Base-by-base conservation (phyloP, 2,329 filamentous ascomycete species). In the Erysiphe pulchra region DNA sequence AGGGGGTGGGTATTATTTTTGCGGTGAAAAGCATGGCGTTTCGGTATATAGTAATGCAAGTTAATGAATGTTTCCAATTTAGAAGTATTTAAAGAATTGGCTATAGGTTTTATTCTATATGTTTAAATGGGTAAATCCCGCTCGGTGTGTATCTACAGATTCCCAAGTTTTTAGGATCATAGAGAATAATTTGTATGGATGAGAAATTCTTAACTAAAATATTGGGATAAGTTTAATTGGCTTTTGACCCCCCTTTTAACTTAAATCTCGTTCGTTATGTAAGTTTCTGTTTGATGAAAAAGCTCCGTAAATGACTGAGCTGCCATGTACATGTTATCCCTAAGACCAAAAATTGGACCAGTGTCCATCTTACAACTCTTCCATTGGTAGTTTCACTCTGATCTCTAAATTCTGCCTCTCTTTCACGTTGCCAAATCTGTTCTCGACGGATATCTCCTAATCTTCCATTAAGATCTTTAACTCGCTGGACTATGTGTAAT, bases 261-360 rank as follows among this genome's bases (percentile, higher is more conserved):
- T 8, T 8, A 28, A 28, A 28, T 28, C 24, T 8, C 24, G 7
- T 8, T 5, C 24, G 18, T 63, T 74, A 98, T 49, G 90, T 95
- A 61, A 98, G 76, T 72, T 98, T 98, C 69, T 95, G 87, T 73
- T 98, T 98, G 69, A 98, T 98, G 68, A 98, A 98, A 73, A 98
- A 98, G 42, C 82, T 80, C 54, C 90, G 74, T 56, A 98, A 71
- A 64, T 98, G 87, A 46, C 85, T 92, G 42, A 98, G 69, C 63
- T 98, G 90, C 90, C 90, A 98, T 50, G 84, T 82, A 65, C 90
- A 98, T 32, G 90, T 93, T 47, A 78, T 69, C 46, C 77, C 82
- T 46, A 98, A 69, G 34, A 95, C 75, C 45, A 76, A 71, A 49
- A 95, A 67, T 64, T 98, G 90, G 53, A 95, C 79, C 52, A 94